Evolutionary conservation across 2,329 filamentous ascomycete species (phyloP).

Genomic region (Colletotrichum plurivorum): DNA sequence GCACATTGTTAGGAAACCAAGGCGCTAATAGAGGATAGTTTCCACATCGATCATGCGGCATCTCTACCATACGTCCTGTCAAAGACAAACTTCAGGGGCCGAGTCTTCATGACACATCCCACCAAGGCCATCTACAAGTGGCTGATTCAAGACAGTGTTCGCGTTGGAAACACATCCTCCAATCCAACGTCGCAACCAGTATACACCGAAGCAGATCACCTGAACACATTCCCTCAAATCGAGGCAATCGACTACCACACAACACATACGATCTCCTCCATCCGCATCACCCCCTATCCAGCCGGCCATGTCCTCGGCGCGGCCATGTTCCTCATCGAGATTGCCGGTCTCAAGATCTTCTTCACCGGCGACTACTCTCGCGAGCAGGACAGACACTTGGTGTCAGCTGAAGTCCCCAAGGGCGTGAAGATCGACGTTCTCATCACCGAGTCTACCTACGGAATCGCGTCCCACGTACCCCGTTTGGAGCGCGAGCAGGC

Average conservation of each 20-base stretch:
- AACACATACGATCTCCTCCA: conserved; percentile 96
- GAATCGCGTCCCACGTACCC: conserved; percentile 93
- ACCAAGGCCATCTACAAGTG: conserved; percentile 99
- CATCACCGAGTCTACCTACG: conserved; percentile 98
- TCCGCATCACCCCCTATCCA: conserved; percentile 96
- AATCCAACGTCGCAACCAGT: conserved; percentile 79
- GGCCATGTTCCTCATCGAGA: conserved; percentile 98
- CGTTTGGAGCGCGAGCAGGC: conserved; percentile 91
- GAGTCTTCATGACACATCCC: conserved; percentile 99
- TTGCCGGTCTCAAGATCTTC: conserved; percentile 95
- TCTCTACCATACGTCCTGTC: conserved; percentile 97
- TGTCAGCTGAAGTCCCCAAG: conserved; percentile 91
- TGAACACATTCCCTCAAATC: conserved; percentile 93
- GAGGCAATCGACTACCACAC: conserved; percentile 99
- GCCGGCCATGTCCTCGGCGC: conserved; percentile 98
- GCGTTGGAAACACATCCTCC: conserved; percentile 82
- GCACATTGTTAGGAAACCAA: conserved; percentile 3
- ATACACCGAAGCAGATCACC: conserved; percentile 95
- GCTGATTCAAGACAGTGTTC: conserved; percentile 97
- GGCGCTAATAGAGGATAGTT: conserved; percentile 70
- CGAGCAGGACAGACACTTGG: conserved; percentile 94
- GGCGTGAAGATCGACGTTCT: conserved; percentile 95
- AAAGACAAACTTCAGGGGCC: conserved; percentile 97
- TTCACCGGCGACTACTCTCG: conserved; percentile 98
- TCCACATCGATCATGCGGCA: conserved; percentile 98